phyloP scores from a whole-genome alignment of 2,329 filamentous ascomycete genomes.

The Diplodia mutila region DNA sequence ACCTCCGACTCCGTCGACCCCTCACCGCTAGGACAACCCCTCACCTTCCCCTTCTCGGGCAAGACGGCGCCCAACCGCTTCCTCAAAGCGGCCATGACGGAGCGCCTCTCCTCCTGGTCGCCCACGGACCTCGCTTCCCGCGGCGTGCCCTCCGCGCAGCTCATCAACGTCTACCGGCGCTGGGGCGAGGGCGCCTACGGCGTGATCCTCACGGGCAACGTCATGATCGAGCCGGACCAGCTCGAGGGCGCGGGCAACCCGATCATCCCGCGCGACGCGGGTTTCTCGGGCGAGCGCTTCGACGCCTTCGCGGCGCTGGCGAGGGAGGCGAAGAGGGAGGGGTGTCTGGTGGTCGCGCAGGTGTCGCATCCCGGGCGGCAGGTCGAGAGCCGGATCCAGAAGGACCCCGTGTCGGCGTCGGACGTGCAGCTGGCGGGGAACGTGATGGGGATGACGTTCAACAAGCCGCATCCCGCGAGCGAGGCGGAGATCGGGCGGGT shows the following conservation, averaged over 20 bases:
- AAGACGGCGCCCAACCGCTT: conserved; percentile 66
- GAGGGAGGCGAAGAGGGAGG: conserved; percentile 58
- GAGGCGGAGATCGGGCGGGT: conserved; percentile 60
- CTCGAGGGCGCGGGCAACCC: conserved; percentile 59
- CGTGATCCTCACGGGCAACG: conserved; percentile 65
- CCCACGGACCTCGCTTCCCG: conserved; percentile 56
- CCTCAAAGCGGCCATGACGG: conserved; percentile 70
- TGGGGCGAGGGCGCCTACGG: conserved; percentile 56
- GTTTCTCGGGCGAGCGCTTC: conserved; percentile 62
- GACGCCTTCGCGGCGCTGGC: conserved; percentile 63
- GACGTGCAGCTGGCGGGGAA: conserved; percentile 47
- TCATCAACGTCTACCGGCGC: conserved; percentile 57
- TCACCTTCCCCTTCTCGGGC: conserved; percentile 53
- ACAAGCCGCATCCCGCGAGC: conserved; percentile 56
- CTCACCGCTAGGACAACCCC: conserved; percentile 48
- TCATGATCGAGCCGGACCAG: conserved; percentile 62
- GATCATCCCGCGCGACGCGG: conserved; percentile 58
- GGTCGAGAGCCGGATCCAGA: conserved; percentile 46
- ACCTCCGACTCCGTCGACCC: conserved; percentile 46
- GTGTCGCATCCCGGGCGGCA: conserved; percentile 67
- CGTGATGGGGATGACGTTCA: conserved; percentile 54
- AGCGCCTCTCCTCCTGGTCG: conserved; percentile 65
- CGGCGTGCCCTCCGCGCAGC: conserved; percentile 58
- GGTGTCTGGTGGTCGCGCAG: conserved; percentile 62
- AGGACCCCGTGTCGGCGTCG: conserved; percentile 52